Evolutionary conservation across 768 basidiomycete genomes (phyloP).

Genomic region (Xerocomellus chrysenteron): DNA sequence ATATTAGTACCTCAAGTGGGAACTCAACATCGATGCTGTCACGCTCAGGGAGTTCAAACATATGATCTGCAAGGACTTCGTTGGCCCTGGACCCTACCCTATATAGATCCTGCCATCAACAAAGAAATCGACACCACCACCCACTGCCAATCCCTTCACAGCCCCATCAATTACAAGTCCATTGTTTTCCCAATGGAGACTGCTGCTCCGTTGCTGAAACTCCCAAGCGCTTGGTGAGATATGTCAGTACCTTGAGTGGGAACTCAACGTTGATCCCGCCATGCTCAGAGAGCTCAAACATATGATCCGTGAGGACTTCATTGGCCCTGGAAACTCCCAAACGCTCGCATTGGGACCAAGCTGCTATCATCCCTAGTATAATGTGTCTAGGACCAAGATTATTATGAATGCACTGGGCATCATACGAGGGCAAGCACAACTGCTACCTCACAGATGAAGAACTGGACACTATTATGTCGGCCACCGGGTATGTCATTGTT

Average conservation of each 20-base stretch:
- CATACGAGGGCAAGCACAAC: constrained; percentile 93
- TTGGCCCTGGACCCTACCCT: too few species aligned
- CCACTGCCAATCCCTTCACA: too few species aligned
- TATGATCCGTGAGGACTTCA: too few species aligned
- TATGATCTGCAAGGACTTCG: constrained; percentile 50
- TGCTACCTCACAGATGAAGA: constrained; percentile 96
- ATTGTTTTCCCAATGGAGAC: constrained; percentile 57
- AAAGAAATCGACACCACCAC: too few species aligned
- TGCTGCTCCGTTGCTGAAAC: constrained; percentile 50
- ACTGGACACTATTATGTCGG: constrained; percentile 85
- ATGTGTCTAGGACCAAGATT: constrained; percentile 71
- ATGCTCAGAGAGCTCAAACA: too few species aligned
- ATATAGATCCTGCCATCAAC: too few species aligned
- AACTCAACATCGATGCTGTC: too few species aligned
- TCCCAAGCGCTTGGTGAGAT: constrained; percentile 20
- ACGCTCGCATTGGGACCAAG: constrained; percentile 96
- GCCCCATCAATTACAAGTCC: too few species aligned
- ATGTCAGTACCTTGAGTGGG: too few species aligned
- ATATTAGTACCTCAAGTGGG: too few species aligned
- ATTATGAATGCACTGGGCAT: constrained; percentile 85
- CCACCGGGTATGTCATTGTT: constrained; percentile 86
- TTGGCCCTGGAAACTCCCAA: constrained; percentile 42
- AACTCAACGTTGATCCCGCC: too few species aligned
- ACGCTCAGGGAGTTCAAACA: too few species aligned
- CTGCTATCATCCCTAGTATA: constrained; percentile 60